Conservation (phyloP, 345 rosid genomes). For the Sonneratia alba region DNA sequence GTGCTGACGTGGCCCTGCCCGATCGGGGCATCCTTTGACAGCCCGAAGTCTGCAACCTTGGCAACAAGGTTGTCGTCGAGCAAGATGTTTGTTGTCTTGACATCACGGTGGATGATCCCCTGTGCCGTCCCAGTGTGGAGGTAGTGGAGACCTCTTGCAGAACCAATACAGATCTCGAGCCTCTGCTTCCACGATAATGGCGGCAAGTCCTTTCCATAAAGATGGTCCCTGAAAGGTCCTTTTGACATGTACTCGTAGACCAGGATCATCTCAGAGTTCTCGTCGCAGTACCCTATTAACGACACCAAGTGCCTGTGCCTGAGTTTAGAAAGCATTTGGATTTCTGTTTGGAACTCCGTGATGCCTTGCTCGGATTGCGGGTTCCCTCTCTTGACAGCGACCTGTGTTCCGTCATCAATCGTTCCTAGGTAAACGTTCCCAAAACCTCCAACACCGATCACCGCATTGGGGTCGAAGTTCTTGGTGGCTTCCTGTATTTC, state of each 20-base stretch:
- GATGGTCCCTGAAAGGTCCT: conserved; percentile 9
- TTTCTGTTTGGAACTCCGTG: conserved; percentile 15
- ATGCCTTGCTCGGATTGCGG: conserved; percentile 13
- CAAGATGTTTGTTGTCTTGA: conserved; percentile 9
- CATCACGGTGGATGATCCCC: conserved; percentile 10
- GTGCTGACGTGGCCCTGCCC: conserved; percentile 13
- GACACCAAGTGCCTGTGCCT: conserved; percentile 16
- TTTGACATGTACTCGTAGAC: conserved; percentile 13
- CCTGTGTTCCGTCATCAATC: conserved; percentile 13
- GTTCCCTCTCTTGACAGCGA: conserved; percentile 14
- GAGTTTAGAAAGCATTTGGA: conserved; percentile 15
- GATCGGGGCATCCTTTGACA: conserved; percentile 10
- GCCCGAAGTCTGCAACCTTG: conserved; percentile 14
- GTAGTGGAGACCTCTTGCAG: conserved; percentile 7
- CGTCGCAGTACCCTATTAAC: conserved; percentile 12
- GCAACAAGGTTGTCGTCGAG: conserved; percentile 9
- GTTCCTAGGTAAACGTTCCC: conserved; percentile 10
- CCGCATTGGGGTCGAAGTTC: conserved; percentile 8
- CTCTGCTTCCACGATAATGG: conserved; percentile 11
- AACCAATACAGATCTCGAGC: conserved; percentile 11
- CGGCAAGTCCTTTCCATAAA: conserved; percentile 10
- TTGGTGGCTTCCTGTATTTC: conserved; percentile 10
- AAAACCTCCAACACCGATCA: conserved; percentile 10
- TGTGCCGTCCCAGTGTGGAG: conserved; percentile 12
- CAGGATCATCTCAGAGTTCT: conserved; percentile 12